These are phyloP conservation scores for Suillus fuscotomentosus DNA, from an alignment of 768 basidiomycete species.

Conservation along the genomic window DNA sequence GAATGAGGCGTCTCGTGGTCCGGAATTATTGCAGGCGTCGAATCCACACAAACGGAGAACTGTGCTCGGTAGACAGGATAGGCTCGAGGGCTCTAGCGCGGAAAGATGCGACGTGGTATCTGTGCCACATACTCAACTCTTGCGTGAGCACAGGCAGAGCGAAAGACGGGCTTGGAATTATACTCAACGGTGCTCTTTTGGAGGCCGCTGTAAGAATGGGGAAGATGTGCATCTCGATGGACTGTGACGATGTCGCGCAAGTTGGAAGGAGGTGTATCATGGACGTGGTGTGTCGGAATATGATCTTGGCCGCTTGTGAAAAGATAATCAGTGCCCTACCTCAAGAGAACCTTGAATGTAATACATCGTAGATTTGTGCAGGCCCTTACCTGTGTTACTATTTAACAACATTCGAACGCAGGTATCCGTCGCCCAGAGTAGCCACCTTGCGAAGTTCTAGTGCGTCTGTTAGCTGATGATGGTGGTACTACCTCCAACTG, in stretches of 20 bases:
- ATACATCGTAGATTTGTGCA: not conserved
- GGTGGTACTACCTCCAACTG: no score
- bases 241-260: not conserved
- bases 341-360: not conserved
- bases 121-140: slow-evolving; percentile 23
- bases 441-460: not conserved
- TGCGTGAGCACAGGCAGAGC: slow-evolving; percentile 8
- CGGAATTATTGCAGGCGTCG: not conserved
- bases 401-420: not conserved
- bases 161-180: not conserved
- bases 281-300: slow-evolving; percentile 24
- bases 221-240: slow-evolving; percentile 1
- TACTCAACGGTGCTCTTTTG: slow-evolving; percentile 18
- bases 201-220: slow-evolving; percentile 24
- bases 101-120: slow-evolving; percentile 27
- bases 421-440: not conserved
- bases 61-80: slow-evolving; percentile 16
- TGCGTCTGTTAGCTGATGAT: no score
- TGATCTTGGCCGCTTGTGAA: slow-evolving; percentile 29
- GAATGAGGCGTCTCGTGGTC: not conserved
- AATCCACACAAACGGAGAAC: slow-evolving; percentile 1
- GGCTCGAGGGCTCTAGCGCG: slow-evolving; percentile 22
- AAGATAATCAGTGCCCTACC: slow-evolving; percentile 12
- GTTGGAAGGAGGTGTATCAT: not conserved
- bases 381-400: not conserved